phyloP scores from a whole-genome alignment of 345 rosid species.

The Citrus unshiu region DNA sequence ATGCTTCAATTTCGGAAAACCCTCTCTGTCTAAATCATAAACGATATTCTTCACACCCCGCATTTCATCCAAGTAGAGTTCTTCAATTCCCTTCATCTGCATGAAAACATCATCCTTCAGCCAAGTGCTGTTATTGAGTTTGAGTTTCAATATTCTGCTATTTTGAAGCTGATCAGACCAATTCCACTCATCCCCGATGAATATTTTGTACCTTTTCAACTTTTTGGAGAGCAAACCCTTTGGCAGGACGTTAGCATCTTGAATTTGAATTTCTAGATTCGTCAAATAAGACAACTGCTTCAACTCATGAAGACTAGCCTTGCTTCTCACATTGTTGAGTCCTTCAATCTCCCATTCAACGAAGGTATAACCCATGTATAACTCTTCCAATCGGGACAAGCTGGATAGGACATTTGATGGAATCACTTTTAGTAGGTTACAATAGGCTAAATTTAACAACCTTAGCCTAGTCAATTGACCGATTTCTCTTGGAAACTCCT shows the following conservation, averaged over 20 bases:
- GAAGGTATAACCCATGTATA: constrained; percentile 17
- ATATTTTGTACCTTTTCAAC: background rate
- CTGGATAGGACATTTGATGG: constrained; percentile 7
- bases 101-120: background rate
- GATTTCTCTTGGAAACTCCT: constrained; percentile 20
- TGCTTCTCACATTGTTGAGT: background rate
- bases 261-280: constrained; percentile 7
- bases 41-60: background rate
- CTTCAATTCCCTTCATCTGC: background rate
- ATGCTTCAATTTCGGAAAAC: constrained; percentile 14
- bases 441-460: constrained; percentile 6
- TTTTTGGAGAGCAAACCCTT: background rate
- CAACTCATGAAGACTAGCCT: constrained; percentile 24
- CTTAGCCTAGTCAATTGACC: constrained; percentile 6
- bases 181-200: background rate
- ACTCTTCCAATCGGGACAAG: constrained; percentile 25
- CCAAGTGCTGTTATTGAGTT: background rate
- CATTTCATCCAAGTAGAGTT: constrained; percentile 10
- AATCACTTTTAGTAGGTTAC: constrained; percentile 9
- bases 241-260: background rate
- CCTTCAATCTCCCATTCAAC: constrained; percentile 18
- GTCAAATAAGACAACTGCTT: constrained; percentile 13
- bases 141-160: background rate
- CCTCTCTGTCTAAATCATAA: background rate
- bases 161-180: background rate